Conservation (phyloP, 306 rosid species). For the Quercus gilva region DNA sequence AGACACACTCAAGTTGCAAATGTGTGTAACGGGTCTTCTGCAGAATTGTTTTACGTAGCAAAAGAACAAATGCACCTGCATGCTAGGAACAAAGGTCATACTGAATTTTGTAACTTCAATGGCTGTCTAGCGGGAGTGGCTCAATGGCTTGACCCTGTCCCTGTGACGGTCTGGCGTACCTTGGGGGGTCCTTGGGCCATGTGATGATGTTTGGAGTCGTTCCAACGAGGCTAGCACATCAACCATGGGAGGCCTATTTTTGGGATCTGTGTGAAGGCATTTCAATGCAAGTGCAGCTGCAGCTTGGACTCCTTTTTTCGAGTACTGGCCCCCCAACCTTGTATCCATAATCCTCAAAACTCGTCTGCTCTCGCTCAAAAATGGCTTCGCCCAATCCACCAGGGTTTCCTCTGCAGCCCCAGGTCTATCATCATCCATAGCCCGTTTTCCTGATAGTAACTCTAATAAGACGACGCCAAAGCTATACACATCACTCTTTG, state of each 20-base stretch:
- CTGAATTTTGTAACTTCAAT: conserved; percentile 19
- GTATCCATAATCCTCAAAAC: conserved; percentile 79
- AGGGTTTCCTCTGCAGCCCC: conserved; percentile 59
- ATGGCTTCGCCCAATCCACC: conserved; percentile 87
- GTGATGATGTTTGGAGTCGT: conserved; percentile 43
- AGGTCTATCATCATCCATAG: conserved; percentile 42
- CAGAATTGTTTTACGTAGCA: background rate
- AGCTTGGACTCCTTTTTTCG: conserved; percentile 78
- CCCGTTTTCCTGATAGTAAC: conserved; percentile 71
- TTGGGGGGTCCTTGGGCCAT: conserved; percentile 35
- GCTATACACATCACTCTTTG: conserved; percentile 87
- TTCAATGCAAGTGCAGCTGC: conserved; percentile 66
- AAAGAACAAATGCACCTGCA: background rate
- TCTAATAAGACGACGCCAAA: conserved; percentile 83
- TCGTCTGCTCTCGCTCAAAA: conserved; percentile 55
- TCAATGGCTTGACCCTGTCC: conserved; percentile 33
- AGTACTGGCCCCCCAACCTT: conserved; percentile 82
- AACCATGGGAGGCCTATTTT: conserved; percentile 67
- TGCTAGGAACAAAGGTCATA: conserved; percentile 2
- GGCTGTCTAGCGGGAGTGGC: conserved; percentile 29
- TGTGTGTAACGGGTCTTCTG: too few relatives aligned
- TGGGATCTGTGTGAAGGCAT: conserved; percentile 66
- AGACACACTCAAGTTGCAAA: too few relatives aligned
- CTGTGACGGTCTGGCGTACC: conserved; percentile 19
- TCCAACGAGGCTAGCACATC: conserved; percentile 58